Evolutionary conservation across 768 basidiomycete species (phyloP).

Genomic region (Calvatia gigantea): DNA sequence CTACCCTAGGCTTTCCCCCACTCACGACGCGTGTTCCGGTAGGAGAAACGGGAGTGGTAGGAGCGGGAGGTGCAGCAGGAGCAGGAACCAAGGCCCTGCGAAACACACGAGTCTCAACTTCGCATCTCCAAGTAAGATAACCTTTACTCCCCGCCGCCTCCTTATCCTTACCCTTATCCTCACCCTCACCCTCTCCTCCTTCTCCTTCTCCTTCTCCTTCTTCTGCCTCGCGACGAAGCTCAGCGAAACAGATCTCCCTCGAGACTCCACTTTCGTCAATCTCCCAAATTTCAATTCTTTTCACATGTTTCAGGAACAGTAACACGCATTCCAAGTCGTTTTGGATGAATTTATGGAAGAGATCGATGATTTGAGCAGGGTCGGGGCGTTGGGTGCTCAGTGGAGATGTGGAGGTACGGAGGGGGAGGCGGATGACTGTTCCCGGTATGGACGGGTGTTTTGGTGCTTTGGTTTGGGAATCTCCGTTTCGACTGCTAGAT

Average conservation of each 20-base stretch:
- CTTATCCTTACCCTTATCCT: not conserved
- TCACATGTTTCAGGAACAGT: conserved; percentile 39
- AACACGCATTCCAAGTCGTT: conserved; percentile 35
- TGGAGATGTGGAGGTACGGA: conserved; percentile 28
- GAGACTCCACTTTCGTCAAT: conserved; percentile 23
- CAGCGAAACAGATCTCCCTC: not conserved
- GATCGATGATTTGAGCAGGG: conserved; percentile 25
- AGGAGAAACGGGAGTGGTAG: too few relatives aligned
- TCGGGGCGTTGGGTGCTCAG: conserved; percentile 30
- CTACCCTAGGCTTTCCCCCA: too few relatives aligned
- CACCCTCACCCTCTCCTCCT: not conserved
- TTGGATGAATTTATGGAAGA: conserved; percentile 37
- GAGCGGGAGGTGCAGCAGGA: too few relatives aligned
- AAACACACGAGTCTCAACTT: not conserved
- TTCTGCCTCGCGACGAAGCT: too few relatives aligned
- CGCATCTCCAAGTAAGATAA: not conserved
- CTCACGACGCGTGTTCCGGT: too few relatives aligned
- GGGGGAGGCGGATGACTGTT: conserved; percentile 43
- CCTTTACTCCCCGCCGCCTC: not conserved
- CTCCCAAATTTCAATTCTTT: conserved; percentile 34
- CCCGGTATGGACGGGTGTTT: conserved; percentile 24
- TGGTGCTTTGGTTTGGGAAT: not conserved
- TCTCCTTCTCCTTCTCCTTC: not conserved
- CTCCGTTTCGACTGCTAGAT: too few relatives aligned
- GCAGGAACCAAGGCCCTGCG: too few relatives aligned